Percentiles rank a stretch among this genome's conserved stretches.
Evolutionary conservation across 176 grass and related monocot genomes (phyloP).

Genomic region (Oryza officinalis): DNA sequence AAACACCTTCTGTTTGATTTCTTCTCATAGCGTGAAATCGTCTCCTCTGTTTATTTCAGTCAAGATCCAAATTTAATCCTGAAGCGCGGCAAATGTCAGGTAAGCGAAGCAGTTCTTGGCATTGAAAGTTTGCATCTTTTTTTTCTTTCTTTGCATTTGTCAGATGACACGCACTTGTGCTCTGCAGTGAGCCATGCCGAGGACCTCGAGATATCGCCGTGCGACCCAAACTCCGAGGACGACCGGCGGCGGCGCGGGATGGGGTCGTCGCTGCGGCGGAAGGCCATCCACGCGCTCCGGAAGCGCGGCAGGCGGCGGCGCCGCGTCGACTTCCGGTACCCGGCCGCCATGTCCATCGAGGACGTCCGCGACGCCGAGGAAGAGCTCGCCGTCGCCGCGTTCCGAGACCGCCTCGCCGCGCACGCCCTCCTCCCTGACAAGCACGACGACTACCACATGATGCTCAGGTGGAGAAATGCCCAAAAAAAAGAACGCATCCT

Average conservation of each 20-base stretch:
- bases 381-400: slow-evolving; percentile 77
- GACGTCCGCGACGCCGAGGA: slow-evolving; percentile 92
- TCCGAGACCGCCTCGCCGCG: slow-evolving; percentile 66
- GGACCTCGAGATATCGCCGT: slow-evolving; percentile 57
- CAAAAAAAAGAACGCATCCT: neutral
- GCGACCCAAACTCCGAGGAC: slow-evolving; percentile 75
- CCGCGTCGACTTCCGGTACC: slow-evolving; percentile 70
- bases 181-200: slow-evolving; percentile 57
- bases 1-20: neutral
- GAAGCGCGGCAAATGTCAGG: slow-evolving; percentile 41
- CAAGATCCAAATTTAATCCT: neutral
- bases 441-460: slow-evolving; percentile 90
- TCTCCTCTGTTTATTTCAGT: neutral
- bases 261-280: slow-evolving; percentile 74
- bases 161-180: slow-evolving; percentile 4
- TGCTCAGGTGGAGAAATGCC: slow-evolving; percentile 60
- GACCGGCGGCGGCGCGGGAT: slow-evolving; percentile 77
- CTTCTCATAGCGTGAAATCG: neutral
- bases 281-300: slow-evolving; percentile 75
- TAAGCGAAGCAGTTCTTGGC: neutral
- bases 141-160: neutral
- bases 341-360: slow-evolving; percentile 90
- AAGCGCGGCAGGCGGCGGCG: slow-evolving; percentile 63
- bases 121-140: neutral
- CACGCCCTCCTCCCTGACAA: slow-evolving; percentile 77